phyloP scores from a whole-genome alignment of 2,329 filamentous ascomycete genomes.

The Alternaria sp. region DNA sequence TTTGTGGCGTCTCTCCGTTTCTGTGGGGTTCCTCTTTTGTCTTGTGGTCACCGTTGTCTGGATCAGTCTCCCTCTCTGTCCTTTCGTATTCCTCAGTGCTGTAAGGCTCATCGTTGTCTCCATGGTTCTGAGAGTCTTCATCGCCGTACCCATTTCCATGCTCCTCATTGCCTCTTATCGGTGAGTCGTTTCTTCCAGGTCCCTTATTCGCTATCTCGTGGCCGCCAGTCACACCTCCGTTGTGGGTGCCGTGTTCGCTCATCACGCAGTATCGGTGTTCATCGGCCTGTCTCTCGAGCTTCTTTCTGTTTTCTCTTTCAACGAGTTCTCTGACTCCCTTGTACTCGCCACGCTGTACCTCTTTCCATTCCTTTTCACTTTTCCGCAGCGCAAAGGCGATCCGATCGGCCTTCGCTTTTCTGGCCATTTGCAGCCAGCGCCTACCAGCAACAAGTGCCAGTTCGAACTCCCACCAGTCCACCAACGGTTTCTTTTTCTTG shows the following conservation, averaged over 20 bases:
- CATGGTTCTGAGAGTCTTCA: neutral
- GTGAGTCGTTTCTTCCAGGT: neutral
- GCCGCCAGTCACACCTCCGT: neutral
- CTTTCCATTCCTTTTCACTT: accelerated
- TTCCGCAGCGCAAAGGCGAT: neutral
- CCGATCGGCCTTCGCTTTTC: neutral
- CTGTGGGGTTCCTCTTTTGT: neutral
- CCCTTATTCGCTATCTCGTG: neutral
- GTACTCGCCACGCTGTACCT: neutral
- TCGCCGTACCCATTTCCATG: accelerated
- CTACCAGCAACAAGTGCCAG: neutral
- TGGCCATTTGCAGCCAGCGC: neutral
- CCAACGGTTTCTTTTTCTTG: neutral
- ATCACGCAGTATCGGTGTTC: neutral
- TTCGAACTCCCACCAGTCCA: neutral
- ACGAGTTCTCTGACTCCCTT: neutral
- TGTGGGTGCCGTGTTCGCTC: too few relatives aligned
- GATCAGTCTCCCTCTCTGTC: neutral
- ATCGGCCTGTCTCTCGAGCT: accelerated
- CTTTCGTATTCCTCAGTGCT: neutral
- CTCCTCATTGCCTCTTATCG: neutral
- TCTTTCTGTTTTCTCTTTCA: accelerated
- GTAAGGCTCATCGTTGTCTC: neutral
- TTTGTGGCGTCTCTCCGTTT: neutral
- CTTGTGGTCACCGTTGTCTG: neutral